phyloP scores from a whole-genome alignment of 164 flowering plant genomes.

The Platanus orientalis region DNA sequence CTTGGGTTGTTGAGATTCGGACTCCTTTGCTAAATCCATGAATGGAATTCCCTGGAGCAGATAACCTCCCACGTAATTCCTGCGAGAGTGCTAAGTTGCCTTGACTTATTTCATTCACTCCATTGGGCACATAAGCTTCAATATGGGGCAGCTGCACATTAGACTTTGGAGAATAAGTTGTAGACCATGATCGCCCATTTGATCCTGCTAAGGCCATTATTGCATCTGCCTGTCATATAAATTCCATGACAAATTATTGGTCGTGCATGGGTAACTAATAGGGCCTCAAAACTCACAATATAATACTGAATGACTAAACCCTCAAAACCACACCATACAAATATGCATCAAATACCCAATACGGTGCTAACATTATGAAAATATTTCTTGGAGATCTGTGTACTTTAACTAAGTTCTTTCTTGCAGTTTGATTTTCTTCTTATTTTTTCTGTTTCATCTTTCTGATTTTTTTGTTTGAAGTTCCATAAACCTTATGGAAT shows the following conservation, averaged over 20 bases:
- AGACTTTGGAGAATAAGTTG: constrained; percentile 56
- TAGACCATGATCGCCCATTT: constrained; percentile 90
- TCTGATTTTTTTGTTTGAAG: too few relatives aligned
- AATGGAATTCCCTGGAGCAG: constrained; percentile 27
- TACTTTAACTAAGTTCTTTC: too few relatives aligned
- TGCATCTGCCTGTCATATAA: constrained; percentile 75
- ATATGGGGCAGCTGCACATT: constrained; percentile 16
- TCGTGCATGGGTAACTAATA: not conserved
- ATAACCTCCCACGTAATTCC: constrained; percentile 38
- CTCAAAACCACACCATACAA: not conserved
- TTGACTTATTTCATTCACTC: constrained; percentile 33
- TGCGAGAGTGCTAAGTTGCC: constrained; percentile 25
- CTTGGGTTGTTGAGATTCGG: constrained; percentile 25
- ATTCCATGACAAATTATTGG: not conserved
- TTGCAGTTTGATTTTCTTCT: too few relatives aligned
- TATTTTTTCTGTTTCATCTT: too few relatives aligned
- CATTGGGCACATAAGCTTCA: constrained; percentile 31
- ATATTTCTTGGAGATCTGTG: not conserved
- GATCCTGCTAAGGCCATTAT: constrained; percentile 96
- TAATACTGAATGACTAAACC: not conserved
- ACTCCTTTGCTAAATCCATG: constrained; percentile 36
- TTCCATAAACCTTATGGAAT: too few relatives aligned
- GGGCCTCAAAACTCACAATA: not conserved
- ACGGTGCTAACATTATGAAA: not conserved
- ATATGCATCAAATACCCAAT: not conserved